These are phyloP conservation scores for Paraphoma sp. DNA, from an alignment of 2,329 filamentous ascomycete genomes.

Conservation along the genomic window DNA sequence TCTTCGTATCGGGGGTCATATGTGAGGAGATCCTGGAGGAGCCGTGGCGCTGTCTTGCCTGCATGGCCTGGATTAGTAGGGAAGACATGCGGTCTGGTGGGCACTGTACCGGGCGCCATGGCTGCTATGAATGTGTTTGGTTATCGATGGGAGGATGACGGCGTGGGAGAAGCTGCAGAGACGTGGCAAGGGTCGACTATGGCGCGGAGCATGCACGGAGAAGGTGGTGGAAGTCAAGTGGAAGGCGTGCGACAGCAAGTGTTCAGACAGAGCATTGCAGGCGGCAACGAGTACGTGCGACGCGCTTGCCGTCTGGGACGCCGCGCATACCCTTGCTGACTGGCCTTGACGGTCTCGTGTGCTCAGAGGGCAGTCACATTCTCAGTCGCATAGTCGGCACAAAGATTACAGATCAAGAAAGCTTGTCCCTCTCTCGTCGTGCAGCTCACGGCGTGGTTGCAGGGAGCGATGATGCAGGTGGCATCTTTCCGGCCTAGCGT, in stretches of 20 bases:
- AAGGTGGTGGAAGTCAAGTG: conserved; percentile 11
- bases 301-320: conserved; percentile 3
- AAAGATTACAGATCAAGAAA: neutral
- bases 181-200: conserved; percentile 1
- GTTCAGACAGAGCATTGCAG: conserved; percentile 21
- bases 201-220: conserved; percentile 8
- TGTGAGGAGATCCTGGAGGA: conserved; percentile 58
- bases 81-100: neutral
- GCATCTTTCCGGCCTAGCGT: conserved; percentile 7
- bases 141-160: neutral
- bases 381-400: conserved; percentile 1
- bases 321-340: neutral
- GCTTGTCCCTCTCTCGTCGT: neutral
- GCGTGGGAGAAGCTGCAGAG: conserved; percentile 3
- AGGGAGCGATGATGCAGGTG: conserved; percentile 13
- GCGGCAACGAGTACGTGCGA: conserved; percentile 19
- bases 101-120: conserved; percentile 32
- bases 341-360: neutral
- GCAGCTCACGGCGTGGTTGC: conserved; percentile 1
- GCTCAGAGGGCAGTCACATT: neutral
- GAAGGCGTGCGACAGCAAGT: conserved; percentile 16
- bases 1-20: conserved; percentile 59
- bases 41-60: conserved; percentile 59
- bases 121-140: conserved; percentile 11
- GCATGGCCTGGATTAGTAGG: conserved; percentile 30